Base-by-base conservation (phyloP, 495 filamentous ascomycete species). In the Parathielavia hyrcaniae region DNA sequence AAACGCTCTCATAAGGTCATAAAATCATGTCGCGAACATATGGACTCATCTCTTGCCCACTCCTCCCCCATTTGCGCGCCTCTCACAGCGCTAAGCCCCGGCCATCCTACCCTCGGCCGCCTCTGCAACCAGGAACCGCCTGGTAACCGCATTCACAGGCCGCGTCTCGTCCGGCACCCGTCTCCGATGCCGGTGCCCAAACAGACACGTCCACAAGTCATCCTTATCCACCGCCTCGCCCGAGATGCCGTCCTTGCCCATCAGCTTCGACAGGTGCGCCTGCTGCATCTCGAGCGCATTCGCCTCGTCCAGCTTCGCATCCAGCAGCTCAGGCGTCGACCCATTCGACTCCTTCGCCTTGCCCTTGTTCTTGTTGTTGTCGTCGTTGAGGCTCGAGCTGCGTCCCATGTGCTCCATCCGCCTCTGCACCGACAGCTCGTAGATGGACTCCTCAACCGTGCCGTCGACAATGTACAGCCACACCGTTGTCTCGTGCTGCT, bases 381-480 rank as follows among this genome's bases (percentile, higher is more conserved):
- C 68, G 62, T 66, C 6, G 26, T 30, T 73, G 19, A 54, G 68
- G 62, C 66, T 72, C 23, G 55, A 51, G 22, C 59, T 61, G n/a
- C 43, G 51, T 26, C 79, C 78, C 58, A 96, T 86, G 61, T 96
- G 88, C 61, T 83, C 82, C 49, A 95, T 73, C 13, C 92, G 83
- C 39, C 90, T 77, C 44, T 79, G 72, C 12, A 95, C 90, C 0
- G 89, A 91, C 19, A 96, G 80, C 38, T 91, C 82, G 66, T 96
- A 88, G 45, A 98, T 93, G 0, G 85, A 84, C 68, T 95, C 84
- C 62, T 98, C 92, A 2, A 97, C 89, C 0, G 92, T 95, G 47
- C 86, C 87, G 5, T 86, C 83, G 20, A 95, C 80, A 2, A 96
- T 79, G 68, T 98, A 98, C 70, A 96, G 87, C 87, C 90, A 98